These are phyloP conservation scores for Cryptosporidium sp. DNA, from an alignment of 169 alveolate species.

Conservation along the genomic window DNA sequence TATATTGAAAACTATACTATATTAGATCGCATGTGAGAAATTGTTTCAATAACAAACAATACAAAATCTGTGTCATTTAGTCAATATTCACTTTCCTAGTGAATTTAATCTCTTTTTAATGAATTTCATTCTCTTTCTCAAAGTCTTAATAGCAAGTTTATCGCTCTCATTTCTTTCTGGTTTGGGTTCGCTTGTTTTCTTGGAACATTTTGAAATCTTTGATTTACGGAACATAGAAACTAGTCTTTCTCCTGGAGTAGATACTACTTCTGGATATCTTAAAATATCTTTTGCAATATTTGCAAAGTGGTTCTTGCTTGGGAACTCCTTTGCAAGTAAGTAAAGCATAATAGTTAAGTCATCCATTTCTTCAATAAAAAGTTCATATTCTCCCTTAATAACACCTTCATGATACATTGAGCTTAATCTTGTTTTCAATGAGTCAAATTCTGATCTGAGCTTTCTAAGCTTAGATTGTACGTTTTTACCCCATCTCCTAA, in stretches of 20 bases:
- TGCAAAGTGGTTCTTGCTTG: constrained; percentile 1
- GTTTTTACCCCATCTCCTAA: constrained; percentile 62
- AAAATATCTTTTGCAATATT: constrained; percentile 43
- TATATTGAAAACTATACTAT: constrained; percentile 10
- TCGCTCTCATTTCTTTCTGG: background rate
- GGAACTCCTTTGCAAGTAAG: constrained; percentile 40
- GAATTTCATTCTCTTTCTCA: constrained; percentile 37
- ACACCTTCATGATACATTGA: constrained; percentile 57
- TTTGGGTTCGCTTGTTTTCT: background rate
- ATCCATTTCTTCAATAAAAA: constrained; percentile 49
- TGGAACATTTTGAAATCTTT: background rate
- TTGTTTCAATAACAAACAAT: too few relatives aligned
- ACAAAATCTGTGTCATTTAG: background rate
- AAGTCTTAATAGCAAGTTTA: background rate
- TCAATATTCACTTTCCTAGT: background rate
- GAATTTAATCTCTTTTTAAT: constrained; percentile 31
- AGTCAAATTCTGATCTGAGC: constrained; percentile 18
- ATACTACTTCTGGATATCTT: constrained; percentile 69
- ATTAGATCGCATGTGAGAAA: background rate
- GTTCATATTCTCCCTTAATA: constrained; percentile 41
- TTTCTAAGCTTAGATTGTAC: constrained; percentile 9
- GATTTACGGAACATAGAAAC: constrained; percentile 19
- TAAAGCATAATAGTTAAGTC: constrained; percentile 67
- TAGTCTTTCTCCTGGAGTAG: constrained; percentile 49
- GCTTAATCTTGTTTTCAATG: constrained; percentile 26